Evolutionary conservation across 2,329 filamentous ascomycete species (phyloP), one percentile per base, ranked within the genome.

Genomic region (Curvularia lunata): DNA sequence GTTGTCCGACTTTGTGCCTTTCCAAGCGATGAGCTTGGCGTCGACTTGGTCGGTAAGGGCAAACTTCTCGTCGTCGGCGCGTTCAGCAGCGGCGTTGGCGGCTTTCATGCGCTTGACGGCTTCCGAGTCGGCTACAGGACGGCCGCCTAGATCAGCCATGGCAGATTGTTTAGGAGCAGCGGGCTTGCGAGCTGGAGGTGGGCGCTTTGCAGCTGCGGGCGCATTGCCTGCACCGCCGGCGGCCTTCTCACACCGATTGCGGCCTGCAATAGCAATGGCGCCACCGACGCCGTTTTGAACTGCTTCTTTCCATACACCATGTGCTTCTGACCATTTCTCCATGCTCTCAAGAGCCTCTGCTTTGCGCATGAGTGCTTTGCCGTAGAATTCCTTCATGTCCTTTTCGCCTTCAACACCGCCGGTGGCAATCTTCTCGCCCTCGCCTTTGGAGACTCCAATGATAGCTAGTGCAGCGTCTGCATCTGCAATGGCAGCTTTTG

Each of bases 261-360:
- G 87, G 0, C 94, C 95, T 66, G 93, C 89, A 40, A 92, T 89
- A 50, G 92, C 92, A 8, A 89, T 89, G 7, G 89, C 82, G 7
- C 92, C 94, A n/a, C 95, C 94, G 16, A 96, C 86, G 4, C 93
- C 92, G 25, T 86, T 86, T 77, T 96, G 90, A 1, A 98, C 90
- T 32, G 91, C 93, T 53, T 85, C 80, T 68, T 88, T 87, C 95
- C 95, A 99, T 0, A 91, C 87, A 1, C 82, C 80, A 0, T 87
- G 88, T 1, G 95, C 95, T 49, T 98, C 94, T 2, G 81, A 79
- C 94, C 94, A 99, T 73, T 90, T 91, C 79, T 99, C 95, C 83
- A 99, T 89, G 72, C 97, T 90, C 76, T 99, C 95, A 7, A 98
- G 83, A 1, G 92, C 95, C 78, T 99, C 95, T 0, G 95, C 95